Base-by-base conservation (phyloP, 306 rosid species). In the Medicago truncatula region DNA sequence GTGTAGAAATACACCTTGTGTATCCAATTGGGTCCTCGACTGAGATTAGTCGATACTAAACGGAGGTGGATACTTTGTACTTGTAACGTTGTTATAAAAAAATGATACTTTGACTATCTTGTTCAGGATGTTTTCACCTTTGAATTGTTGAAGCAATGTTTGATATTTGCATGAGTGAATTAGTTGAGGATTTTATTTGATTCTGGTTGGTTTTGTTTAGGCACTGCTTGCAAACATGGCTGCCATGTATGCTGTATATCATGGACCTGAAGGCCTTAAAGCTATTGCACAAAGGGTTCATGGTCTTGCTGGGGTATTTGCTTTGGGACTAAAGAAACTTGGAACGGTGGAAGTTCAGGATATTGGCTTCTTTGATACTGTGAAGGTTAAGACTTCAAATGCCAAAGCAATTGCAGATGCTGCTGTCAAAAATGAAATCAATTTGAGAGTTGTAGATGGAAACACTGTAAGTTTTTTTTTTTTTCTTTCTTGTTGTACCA, bases 211-310 rank as follows among this genome's bases (percentile, higher is more conserved):
- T 83, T 76, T 21, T 83, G 12, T 76, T 15, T 72, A 96, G 99
- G 99, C 99, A 14, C 82, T 96, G 67, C 98, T 96, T 80, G 99
- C 99, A 75, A 96, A 96, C 88, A 96, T 96, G 99, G 94, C 99
- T 82, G 98, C 99, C 69, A 90, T 96, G 99, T 96, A 78, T 77
- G 99, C 99, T 21, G 98, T 96, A 58, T 96, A 96, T 81, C 99
- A 96, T 72, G 99, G 99, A 83, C 98, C 99, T 13, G 93, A 86
- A 82, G 99, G 99, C 71, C 97, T 96, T 77, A 92, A 96, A 73
- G 69, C 82, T 73, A 96, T 96, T 20, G 92, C 88, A 6, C 86
- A 89, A 57, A 85, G 99, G 71, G 96, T 86, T 80, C 99, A 96
- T 81, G 98, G 98, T 81, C 99, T 96, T 73, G 98, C 99, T 36